Conservation (phyloP, 2,329 filamentous ascomycete species). For the Xylaria sp. region DNA sequence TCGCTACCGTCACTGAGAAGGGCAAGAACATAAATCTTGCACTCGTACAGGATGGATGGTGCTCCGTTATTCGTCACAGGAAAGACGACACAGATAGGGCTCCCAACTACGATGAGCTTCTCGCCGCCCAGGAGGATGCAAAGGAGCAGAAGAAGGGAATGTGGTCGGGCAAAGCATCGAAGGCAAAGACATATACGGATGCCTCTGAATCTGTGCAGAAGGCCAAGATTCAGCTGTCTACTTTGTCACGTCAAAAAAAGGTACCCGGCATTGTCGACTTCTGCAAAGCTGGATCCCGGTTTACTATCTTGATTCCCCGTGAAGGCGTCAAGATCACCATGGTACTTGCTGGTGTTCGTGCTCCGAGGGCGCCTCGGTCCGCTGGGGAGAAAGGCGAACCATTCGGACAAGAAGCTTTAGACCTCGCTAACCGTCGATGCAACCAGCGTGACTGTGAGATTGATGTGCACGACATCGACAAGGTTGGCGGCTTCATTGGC, state of each 20-base stretch:
- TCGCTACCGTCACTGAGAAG: conserved; percentile 85
- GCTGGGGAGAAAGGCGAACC: conserved; percentile 86
- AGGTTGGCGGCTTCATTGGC: conserved; percentile 96
- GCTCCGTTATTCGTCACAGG: conserved; percentile 92
- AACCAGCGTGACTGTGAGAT: conserved; percentile 97
- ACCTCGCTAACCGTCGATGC: conserved; percentile 87
- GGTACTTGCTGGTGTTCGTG: conserved; percentile 91
- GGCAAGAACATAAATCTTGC: conserved; percentile 87
- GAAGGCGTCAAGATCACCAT: conserved; percentile 96
- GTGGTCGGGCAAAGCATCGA: conserved; percentile 90
- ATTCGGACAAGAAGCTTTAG: conserved; percentile 93
- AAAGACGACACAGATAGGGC: conserved; percentile 95
- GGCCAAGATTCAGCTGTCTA: conserved; percentile 90
- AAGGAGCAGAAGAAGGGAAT: conserved; percentile 92
- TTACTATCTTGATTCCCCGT: conserved; percentile 89
- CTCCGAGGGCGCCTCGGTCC: conserved; percentile 83
- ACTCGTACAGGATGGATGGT: conserved; percentile 92
- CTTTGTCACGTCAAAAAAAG: conserved; percentile 89
- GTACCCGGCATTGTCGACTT: conserved; percentile 95
- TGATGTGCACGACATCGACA: conserved; percentile 93
- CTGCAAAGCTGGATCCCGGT: conserved; percentile 95
- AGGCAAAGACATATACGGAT: conserved; percentile 84
- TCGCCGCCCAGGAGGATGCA: conserved; percentile 82
- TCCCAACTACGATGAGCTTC: conserved; percentile 89
- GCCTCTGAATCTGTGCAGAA: conserved; percentile 94